Base-by-base conservation (phyloP, 345 rosid species). In the Raphanus sativus region DNA sequence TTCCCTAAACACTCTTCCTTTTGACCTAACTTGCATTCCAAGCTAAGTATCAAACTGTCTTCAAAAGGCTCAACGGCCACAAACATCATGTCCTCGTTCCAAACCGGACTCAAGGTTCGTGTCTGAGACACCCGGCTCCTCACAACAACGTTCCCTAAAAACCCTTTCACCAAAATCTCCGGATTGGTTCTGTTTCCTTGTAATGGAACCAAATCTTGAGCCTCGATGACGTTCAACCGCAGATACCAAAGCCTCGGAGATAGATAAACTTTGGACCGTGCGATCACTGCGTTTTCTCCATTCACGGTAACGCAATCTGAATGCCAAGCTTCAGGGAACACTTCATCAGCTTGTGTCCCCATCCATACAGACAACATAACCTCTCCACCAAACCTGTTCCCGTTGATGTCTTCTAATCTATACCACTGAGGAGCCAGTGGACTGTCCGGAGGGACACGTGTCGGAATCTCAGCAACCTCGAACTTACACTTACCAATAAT, bases 301-400 rank as follows among this genome's bases (percentile, higher is more conserved):
- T 16, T 66, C 8, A 67, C 74, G 0, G 76, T 40, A 3, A 70
- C 73, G 0, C 78, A 77, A 81, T 81, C 84, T 0, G 84, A 73
- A 69, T 81, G 81, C 81, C 84, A 81, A 77, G 84, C 84, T 15
- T 81, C 84, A 0, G 86, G 66, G 54, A 83, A 85, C 11, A 78
- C 88, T 21, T 87, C 88, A 64, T 85, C 90, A 0, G 81, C 84
- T 55, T 81, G 81, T 24, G 84, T 81, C 42, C 84, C 84, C 75
- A 77, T 61, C 85, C 87, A 84, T 2, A 84, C 74, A 64, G 81
- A 76, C n/a, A 84, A 52, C 87, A 84, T 82, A 71, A 84, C 69
- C 75, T 84, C 85, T 40, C 87, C 87, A 33, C 42, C 80, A 16
- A 68, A 82, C 60, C 26, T 62, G 5, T 30, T 50, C 75, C 71